Percentiles rank a stretch among this genome's conserved stretches.
These are phyloP conservation scores for Acacia confusa DNA, from an alignment of 306 rosid genomes.

Conservation along the genomic window DNA sequence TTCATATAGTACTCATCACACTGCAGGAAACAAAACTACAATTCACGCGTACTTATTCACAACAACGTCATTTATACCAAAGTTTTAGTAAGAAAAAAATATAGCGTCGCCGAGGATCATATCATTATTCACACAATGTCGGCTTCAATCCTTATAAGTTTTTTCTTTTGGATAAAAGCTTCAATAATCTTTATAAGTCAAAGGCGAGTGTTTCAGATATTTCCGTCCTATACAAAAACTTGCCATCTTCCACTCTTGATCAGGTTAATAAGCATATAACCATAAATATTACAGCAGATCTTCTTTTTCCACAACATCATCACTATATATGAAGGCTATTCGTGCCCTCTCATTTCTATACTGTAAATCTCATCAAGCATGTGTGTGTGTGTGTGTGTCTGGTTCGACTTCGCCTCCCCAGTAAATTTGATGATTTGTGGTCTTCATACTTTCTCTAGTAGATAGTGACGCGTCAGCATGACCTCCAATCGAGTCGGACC, in stretches of 20 bases:
- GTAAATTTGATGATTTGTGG: background rate
- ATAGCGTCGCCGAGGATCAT: background rate
- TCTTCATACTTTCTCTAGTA: background rate
- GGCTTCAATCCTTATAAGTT: background rate
- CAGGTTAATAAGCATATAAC: background rate
- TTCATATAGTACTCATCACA: constrained; percentile 28
- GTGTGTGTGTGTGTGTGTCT: background rate
- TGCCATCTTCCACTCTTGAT: background rate
- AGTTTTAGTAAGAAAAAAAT: background rate
- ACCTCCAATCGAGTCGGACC: constrained; percentile 94
- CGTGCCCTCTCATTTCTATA: background rate
- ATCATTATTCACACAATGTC: background rate
- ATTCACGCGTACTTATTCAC: background rate
- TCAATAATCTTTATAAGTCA: background rate
- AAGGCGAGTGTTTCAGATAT: background rate
- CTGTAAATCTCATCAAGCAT: background rate
- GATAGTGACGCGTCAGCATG: constrained; percentile 12
- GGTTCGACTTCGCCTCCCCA: constrained; percentile 90
- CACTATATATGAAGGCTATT: background rate
- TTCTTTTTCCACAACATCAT: background rate
- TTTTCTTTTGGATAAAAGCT: background rate
- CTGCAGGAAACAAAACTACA: background rate
- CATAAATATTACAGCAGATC: background rate
- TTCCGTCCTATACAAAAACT: constrained; percentile 17
- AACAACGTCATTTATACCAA: background rate